phyloP scores from a whole-genome alignment of 257 asterid genomes.

The Plantago elongata region DNA sequence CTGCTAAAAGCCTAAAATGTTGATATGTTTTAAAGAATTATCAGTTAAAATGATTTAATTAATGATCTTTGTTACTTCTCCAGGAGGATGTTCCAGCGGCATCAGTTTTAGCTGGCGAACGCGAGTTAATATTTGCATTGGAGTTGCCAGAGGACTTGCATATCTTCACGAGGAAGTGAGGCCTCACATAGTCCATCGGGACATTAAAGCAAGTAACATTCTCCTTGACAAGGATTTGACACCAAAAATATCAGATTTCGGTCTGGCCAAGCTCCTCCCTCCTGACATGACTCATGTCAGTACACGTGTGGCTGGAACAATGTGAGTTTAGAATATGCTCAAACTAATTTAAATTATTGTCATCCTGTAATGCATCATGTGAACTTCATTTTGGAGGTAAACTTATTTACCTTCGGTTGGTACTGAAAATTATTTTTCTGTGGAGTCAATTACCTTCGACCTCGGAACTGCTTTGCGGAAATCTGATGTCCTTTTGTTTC shows the following conservation, averaged over 20 bases:
- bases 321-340: slow-evolving; percentile 46
- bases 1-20: too few species aligned
- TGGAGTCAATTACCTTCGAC: slow-evolving; percentile 3
- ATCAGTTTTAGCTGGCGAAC: slow-evolving; percentile 64
- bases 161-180: slow-evolving; percentile 92
- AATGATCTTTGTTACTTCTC: slow-evolving; percentile 16
- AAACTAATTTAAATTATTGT: background rate
- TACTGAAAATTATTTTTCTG: background rate
- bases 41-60: background rate
- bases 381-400: background rate
- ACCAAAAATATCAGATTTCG: slow-evolving; percentile 93
- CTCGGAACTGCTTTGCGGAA: background rate
- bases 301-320: slow-evolving; percentile 94
- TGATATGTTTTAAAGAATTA: background rate
- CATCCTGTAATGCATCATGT: slow-evolving; percentile 3
- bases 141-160: slow-evolving; percentile 83
- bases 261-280: slow-evolving; percentile 91
- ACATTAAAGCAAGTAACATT: slow-evolving; percentile 94
- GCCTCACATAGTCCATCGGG: slow-evolving; percentile 88
- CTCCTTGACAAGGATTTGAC: slow-evolving; percentile 79
- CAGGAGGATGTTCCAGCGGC: slow-evolving; percentile 47
- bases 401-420: background rate
- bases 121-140: slow-evolving; percentile 59
- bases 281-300: slow-evolving; percentile 84
- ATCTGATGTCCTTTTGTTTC: background rate